Base-by-base conservation (phyloP, 2,329 filamentous ascomycete species). In the Penicillium corylophilum region DNA sequence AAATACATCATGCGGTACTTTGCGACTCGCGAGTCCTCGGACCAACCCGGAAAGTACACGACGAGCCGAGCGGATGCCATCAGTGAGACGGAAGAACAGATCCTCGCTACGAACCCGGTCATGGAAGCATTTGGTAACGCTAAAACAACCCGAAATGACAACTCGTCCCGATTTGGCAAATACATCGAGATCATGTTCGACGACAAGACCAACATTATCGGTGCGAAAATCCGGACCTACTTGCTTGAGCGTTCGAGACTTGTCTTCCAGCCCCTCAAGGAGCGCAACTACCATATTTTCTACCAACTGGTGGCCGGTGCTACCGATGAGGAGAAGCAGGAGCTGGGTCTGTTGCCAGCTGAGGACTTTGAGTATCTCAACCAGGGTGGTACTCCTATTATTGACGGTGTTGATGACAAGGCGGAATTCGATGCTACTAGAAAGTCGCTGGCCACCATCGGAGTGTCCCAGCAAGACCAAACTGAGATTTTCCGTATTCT, bases 1-100 rank as follows among this genome's bases (percentile, higher is more conserved):
- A 99, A 99, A 78, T 97, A 99, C 76, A 97, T 99, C 71, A 99
- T 99, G 94, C 86, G 94, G 67, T 99, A 99, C 78, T 99, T 99
- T 74, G 94, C 94, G 57, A 99, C 94, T 39, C 86, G 94, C 82
- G 94, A 96, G 74, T 88, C 92, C 7, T 91, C 94, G 50, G 90
- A 95, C 65, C 89, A 92, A 70, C 87, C 90, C 15, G 87, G 88
- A 44, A 87, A 85, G 58, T 86, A 89, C 64, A 81, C 81, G 48
- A 94, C 90, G 74, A 89, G 90, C 55, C 79, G 85, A 64, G 77
- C 77, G 35, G 84, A 86, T 65, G 88, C 89, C 52, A 97, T 97
- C 87, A 97, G 92, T 72, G 90, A 96, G 78, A 99, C 94, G 1
- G 94, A 99, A 76, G 93, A 99, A 78, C 92, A 95, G 72, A 99